A percentile compares a stretch with the other conserved stretches of the same genome.
phyloP scores from a whole-genome alignment of 148 eudicot species.

The Mesembryanthemum crystallinum region DNA sequence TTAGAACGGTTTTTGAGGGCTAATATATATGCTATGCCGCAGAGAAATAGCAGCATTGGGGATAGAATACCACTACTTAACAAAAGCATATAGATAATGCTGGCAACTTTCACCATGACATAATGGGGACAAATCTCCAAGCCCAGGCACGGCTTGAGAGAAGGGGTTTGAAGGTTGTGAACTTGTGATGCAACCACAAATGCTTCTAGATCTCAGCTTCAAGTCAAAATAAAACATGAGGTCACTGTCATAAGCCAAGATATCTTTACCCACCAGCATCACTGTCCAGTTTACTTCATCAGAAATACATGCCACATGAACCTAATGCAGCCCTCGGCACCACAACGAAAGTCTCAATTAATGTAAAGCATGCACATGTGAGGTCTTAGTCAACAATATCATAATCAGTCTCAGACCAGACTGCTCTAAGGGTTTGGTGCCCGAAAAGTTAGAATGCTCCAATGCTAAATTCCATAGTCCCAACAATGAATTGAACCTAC shows the following conservation, averaged over 20 bases:
- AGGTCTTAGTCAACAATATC: background rate
- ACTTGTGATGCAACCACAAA: background rate
- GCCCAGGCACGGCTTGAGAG: background rate
- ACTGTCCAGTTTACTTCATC: background rate
- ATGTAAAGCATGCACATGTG: background rate
- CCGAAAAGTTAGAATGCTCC: background rate
- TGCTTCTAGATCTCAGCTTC: background rate
- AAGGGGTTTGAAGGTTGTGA: background rate
- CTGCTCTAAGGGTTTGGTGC: background rate
- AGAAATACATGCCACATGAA: background rate
- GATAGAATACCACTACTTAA: too few relatives aligned
- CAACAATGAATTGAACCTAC: background rate
- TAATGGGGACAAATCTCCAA: background rate
- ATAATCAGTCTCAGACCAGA: background rate
- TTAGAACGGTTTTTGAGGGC: background rate
- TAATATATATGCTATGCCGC: too few relatives aligned
- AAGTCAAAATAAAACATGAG: too few relatives aligned
- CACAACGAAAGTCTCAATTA: background rate
- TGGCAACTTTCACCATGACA: background rate
- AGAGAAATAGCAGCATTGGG: too few relatives aligned
- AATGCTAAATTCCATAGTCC: background rate
- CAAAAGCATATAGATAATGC: background rate
- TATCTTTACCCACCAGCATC: background rate
- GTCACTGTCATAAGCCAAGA: background rate
- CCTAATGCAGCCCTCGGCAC: background rate